Base-by-base conservation (phyloP, 1,284 basidiomycete species). In the Trichosporon sp. region DNA sequence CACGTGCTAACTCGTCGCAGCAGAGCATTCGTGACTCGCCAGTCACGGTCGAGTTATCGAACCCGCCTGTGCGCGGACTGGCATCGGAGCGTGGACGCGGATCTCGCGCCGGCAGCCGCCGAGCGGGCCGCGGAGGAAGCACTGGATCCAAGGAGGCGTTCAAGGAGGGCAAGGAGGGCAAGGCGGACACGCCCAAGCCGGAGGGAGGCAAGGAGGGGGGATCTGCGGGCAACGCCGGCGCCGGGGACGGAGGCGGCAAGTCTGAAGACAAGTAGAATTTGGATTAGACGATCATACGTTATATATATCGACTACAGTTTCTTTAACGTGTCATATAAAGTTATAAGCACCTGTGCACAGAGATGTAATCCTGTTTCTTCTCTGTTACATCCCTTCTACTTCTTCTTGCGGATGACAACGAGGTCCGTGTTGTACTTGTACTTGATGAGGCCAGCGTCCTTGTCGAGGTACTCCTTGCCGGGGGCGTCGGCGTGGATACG, bases 51-150 rank as follows among this genome's bases (percentile, higher is more conserved):
- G 74, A 46, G 78, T 79, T 72, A 6, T 79, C 78, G 29, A 79
- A 79, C 69, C 77, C 78, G 14, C 76, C 74, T n/a, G 58, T 67
- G 2, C 69, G 72, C 25, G 63, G 62, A 14, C 36, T 64, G 21
- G 65, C 61, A 37, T 54, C 62, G 29, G 61, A 66, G 9, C 74
- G 66, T 25, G 79, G 81, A 2, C 73, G 77, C 16, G 82, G 83
- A 27, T 72, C 83, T 13, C 71, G 77, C 21, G 83, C 85, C 1
- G 81, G 77, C 13, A 54, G 27, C 27, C 83, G 88, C 56, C 83
- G 88, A 14, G 71, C 70, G 19, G 67, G 64, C 4, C 62, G 71
- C 25, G 72, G 73, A 2, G 65, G 71, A 37, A 69, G 70, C 14
- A 64, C 69, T 21, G 61, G 61, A n/a, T 62, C 61, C 40, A 68